Evolutionary conservation across 805 yeast genomes (phyloP), one percentile per base, ranked within the genome.

Genomic region (Hanseniaspora taiwanica): DNA sequence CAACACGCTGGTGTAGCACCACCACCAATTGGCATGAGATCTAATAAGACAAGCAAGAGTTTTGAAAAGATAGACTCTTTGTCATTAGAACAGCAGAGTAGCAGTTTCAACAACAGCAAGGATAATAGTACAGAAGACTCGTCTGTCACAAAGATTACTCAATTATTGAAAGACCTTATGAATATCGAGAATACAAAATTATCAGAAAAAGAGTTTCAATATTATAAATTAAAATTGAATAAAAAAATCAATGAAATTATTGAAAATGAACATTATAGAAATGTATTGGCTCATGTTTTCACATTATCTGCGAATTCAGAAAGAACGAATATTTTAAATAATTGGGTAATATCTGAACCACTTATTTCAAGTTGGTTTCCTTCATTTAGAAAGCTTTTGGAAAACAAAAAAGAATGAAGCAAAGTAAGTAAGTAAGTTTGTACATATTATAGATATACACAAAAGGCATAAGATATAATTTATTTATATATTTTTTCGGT

Each of bases 321-420:
- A 1, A 34, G 42, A 13, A 65, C 64, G 41, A 56, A 50, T 42
- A 51, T 47, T 37, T 63, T 63, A 39, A 67, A 63, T 23, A 60
- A 68, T 23, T 78, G 74, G 63, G 74, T 78, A 73, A 61, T 78
- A 59, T 49, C 59, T 2, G 73, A 76, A 48, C 68, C 66, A 34
- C 76, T 81, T 1, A 71, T 73, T 9, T 65, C 74, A 39, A 56
- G 59, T 19, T 81, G 93, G 93, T 74, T 81, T 45, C 65, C 74
- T 20, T 80, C 87, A 3, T 61, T 81, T 40, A 68, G 77, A 38
- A 76, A 76, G 52, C 55, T 79, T 3, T 48, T 73, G 13, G 73
- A 71, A 40, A 60, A 59, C 45, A 4, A 37, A 18, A 5, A 32
- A 36, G 25, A 6, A 18, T 17, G 24, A 18, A 24, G 36, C 21